Evolutionary conservation across 1,284 basidiomycete species (phyloP), one percentile per base, ranked within the genome.

Genomic region (Moesziomyces aphidis): DNA sequence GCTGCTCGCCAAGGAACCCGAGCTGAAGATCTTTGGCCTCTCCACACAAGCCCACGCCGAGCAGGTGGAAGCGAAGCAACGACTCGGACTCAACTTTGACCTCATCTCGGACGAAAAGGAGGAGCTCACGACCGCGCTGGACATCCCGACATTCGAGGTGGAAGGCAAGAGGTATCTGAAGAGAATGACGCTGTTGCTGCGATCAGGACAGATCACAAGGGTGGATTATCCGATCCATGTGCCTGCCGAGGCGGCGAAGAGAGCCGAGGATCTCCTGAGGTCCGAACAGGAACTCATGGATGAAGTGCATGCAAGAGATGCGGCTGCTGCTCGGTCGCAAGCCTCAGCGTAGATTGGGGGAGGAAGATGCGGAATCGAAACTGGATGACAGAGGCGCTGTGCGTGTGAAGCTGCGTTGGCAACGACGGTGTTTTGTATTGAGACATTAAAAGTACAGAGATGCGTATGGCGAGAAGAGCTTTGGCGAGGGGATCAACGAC

Each of bases 121-220:
- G 6, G 45, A 66, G 31, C 46, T 79, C 15, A 36, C 51, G 1
- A 56, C 61, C 28, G 69, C 59, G 22, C 50, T 80, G 10, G 78
- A 81, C 22, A 51, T 80, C 1, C 79, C 79, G 0, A 71, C 64
- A 1, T 73, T 77, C 42, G 39, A 68, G 22, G 53, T 51, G 19
- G 50, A 78, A 23, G 76, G 61, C 1, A 49, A 42, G 24, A 53
- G 46, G 24, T 61, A 56, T 17, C 51, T 68, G 10, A 76, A 66
- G 39, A 64, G 77, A 3, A 68, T 77, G 62, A 80, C 74, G 43
- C 52, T 84, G 50, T 61, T 83, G 24, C 51, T 83, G 23, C 52
- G 62, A 4, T 79, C 77, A 9, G 80, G 80, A 0, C 81, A 83
- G 55, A 55, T 82, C 26, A 77, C 74, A 0, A 71, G 79, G 22